Base-by-base conservation (phyloP, 2,329 filamentous ascomycete species). In the Lachnellula hyalina region DNA sequence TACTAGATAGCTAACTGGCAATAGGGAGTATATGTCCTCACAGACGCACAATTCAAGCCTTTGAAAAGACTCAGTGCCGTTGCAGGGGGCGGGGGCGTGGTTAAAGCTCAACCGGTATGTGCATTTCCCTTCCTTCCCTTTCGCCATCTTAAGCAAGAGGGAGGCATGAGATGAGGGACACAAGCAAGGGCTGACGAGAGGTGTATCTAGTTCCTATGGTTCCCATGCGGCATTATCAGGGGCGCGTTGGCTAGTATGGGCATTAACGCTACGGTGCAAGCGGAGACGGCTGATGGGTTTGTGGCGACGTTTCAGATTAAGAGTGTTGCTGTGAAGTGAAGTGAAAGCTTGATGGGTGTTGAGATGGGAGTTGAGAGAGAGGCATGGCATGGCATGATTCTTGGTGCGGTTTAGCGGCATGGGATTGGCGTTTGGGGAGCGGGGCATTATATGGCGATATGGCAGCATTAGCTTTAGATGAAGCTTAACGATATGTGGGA, bases 271-370 rank as follows among this genome's bases (percentile, higher is more conserved):
- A 95, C 87, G 1, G 93, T 99, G 1, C 89, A 96, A 64, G 94
- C 91, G 4, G 94, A 96, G 74, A 89, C 88, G 52, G 87, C 79
- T 53, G 93, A 96, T 70, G 77, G 99, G 52, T 94, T 94, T 0
- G 82, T 82, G 5, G 94, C 93, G 36, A 90, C 92, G 0, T 99
- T 99, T 71, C 94, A 99, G 74, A 96, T 99, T 71, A 95, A 95
- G 75, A 94, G 89, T 40, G 76, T 87, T 50, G 80, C 84, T 25
- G 72, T 80, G 34, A 90, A 90, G 67, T 87, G 25, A 46, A 32
- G 21, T 15, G 3, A 17, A 34, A n/a, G n/a, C n/a, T n/a, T n/a
- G n/a, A n/a, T n/a, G n/a, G n/a, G n/a, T n/a, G n/a, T n/a, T n/a
- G n/a, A n/a, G n/a, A n/a, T n/a, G n/a, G n/a, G n/a, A n/a, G n/a